Percentiles rank a stretch among this genome's conserved stretches.
Evolutionary conservation across 202 grass and related monocot genomes (phyloP).

Genomic region (Setaria viridis): DNA sequence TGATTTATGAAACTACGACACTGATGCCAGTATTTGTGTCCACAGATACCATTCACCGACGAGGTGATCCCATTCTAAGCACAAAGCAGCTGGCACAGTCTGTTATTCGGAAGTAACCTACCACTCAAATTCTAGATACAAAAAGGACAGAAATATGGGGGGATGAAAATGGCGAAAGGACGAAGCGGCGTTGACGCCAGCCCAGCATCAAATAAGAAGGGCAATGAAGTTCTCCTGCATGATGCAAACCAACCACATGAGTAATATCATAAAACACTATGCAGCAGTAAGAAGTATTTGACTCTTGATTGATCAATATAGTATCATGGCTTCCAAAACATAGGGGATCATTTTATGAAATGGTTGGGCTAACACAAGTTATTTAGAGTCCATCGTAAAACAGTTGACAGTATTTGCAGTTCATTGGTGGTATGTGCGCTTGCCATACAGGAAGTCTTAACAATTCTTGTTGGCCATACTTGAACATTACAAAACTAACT

Average conservation of each 20-base stretch:
- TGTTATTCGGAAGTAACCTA: conserved; percentile 51
- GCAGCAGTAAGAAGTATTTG: neutral
- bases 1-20: conserved; percentile 31
- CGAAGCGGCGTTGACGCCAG: conserved; percentile 36
- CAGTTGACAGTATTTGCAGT: neutral
- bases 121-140: conserved; percentile 55
- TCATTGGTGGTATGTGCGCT: neutral
- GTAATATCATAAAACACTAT: conserved; percentile 6
- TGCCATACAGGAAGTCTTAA: neutral
- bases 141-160: neutral
- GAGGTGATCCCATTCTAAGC: conserved; percentile 10
- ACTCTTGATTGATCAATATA: neutral
- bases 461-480: neutral
- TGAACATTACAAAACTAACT: neutral
- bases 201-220: conserved; percentile 55
- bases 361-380: too few species aligned
- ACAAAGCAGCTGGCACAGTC: conserved; percentile 20
- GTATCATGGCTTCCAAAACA: too few species aligned
- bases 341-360: too few species aligned
- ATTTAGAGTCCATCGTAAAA: too few species aligned
- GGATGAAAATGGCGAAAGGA: conserved; percentile 21
- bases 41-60: conserved; percentile 18
- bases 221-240: conserved; percentile 54
- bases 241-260: conserved; percentile 2
- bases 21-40: neutral